Evolutionary conservation across 495 filamentous ascomycete genomes (phyloP), one percentile per base, ranked within the genome.

Genomic region (Corynascus novoguineensis): DNA sequence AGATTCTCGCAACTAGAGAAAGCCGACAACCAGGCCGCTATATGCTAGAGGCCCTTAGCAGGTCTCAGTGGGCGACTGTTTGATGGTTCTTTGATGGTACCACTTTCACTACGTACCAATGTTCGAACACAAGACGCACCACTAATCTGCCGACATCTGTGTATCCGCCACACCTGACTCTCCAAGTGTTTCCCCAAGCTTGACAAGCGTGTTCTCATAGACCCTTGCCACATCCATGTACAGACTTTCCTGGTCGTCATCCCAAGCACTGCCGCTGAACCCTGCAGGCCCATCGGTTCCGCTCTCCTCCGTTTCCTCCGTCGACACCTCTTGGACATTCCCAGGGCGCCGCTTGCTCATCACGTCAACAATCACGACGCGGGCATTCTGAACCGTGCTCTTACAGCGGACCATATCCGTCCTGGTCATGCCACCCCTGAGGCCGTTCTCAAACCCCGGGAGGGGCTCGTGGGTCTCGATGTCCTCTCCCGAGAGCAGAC

Each of bases 381-480:
- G 72, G 15, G 84, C 84, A 50, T 80, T 75, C 68, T 91, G 86
- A 2, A 88, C 86, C 22, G 92, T 65, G 61, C 86, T 85, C 67
- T 85, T 87, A 51, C 90, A 85, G 37, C 91, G 79, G 17, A 96
- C 88, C 76, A 89, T 93, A 66, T 95, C 88, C 0, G 86, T 90
- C 49, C 75, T 80, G 66, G 81, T 84, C 61, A 81, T 67, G 9
- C 76, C 79, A 3, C 46, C 63, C 25, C 70, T 57, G 6, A 79
- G 77, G 24, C 79, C 75, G 53, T 80, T 74, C 52, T 80, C 78
- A 58, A 88, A 87, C 0, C 89, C 89, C 0, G 87, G 83, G 2
- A 95, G 72, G 0, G 75, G 62, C 10, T 80, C 78, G 1, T 83
- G 82, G 0, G 83, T 86, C 15, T 87, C 79, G 15, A 81, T 69